Evolutionary conservation across 371 early-diverging fungal genomes (phyloP), one percentile per base, ranked within the genome.

Genomic region (Apophysomyces sp.): DNA sequence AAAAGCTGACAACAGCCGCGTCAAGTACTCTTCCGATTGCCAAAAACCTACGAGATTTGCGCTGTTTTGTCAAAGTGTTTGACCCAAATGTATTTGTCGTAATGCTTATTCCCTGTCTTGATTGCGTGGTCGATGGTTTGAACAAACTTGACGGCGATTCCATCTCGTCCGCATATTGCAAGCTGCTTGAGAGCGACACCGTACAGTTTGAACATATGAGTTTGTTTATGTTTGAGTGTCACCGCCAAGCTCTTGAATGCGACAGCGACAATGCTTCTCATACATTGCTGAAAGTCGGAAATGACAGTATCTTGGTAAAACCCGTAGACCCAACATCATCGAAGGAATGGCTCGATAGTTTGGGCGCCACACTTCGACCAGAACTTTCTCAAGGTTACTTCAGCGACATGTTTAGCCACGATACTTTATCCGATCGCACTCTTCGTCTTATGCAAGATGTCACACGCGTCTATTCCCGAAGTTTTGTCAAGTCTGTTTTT

Each of bases 11-110:
- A 64, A 63, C 34, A 55, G 16, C 36, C 13, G 58, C 61, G 28
- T 65, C 65, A 27, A 68, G 77, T 13, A 73, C 77, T 5, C 44
- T 78, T 1, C 54, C 53, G 11, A 55, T 69, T 1, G 56, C 66
- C 0, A 62, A 60, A 36, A 61, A 69, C 52, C 52, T 82, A n/a
- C 63, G 67, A 16, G 75, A 88, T 34, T 76, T 83, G 40, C 75
- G 81, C 18, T 90, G 90, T 56, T 90, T 88, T 74, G 82, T 92
- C 62, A 90, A 90, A 65, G 78, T 79, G 7, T 76, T 82, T 60
- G 80, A 84, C 41, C 66, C 83, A 3, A 76, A 81, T 18, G 73
- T 82, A 11, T 87, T 89, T 58, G 62, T 89, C 2, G 70, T 90
- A 15, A 70, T 86, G 5, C 71, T 88, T 29, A 58, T 86, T 1